These are phyloP conservation scores for Suillus cothurnatus DNA, from an alignment of 768 basidiomycete genomes.

Conservation along the genomic window DNA sequence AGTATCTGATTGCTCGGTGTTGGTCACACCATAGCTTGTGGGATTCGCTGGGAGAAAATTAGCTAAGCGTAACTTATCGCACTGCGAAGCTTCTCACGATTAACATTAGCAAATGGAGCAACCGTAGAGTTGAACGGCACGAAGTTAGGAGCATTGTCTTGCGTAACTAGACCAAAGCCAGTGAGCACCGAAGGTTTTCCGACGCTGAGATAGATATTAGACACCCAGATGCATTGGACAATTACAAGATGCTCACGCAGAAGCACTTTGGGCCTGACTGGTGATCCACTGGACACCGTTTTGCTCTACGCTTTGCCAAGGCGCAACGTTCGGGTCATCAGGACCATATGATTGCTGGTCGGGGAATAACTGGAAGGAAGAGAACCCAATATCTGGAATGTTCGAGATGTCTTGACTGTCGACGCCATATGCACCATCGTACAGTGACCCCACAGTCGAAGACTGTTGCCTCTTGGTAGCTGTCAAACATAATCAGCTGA, in stretches of 20 bases:
- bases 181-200: conserved; percentile 57
- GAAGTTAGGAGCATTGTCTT: conserved; percentile 51
- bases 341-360: conserved; percentile 61
- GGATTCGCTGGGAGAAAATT: conserved; percentile 17
- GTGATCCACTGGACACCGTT: conserved; percentile 58
- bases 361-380: conserved; percentile 67
- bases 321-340: conserved; percentile 48
- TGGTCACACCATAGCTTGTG: conserved; percentile 48
- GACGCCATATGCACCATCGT: conserved; percentile 66
- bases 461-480: conserved; percentile 51
- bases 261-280: conserved; percentile 45
- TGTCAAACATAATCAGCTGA: conserved; percentile 23
- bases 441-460: conserved; percentile 47
- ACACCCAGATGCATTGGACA: background rate
- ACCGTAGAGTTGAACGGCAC: conserved; percentile 62
- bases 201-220: conserved; percentile 38
- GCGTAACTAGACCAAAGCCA: conserved; percentile 66
- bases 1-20: conserved; percentile 51
- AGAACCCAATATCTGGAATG: conserved; percentile 58
- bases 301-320: conserved; percentile 55
- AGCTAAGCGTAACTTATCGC: background rate
- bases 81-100: conserved; percentile 21
- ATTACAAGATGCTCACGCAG: conserved; percentile 39
- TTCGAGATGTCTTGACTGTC: conserved; percentile 66
- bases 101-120: conserved; percentile 42